A percentile compares a stretch with the other conserved stretches of the same genome.
Evolutionary conservation across 768 basidiomycete species (phyloP).

Genomic region (Termitomyces sp.): DNA sequence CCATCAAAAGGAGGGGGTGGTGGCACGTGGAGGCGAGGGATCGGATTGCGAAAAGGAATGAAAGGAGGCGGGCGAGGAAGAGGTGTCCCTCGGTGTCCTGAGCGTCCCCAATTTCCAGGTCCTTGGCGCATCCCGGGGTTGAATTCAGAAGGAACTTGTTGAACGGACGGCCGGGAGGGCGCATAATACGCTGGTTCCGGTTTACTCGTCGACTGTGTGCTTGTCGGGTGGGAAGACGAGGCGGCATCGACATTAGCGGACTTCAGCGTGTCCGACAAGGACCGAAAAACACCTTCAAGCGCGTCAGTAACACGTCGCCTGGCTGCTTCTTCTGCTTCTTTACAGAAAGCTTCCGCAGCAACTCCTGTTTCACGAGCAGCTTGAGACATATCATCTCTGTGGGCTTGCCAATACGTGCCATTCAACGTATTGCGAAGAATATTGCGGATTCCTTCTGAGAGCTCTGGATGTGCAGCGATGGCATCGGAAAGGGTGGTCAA

Average conservation of each 20-base stretch:
- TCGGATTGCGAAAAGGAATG: conserved; percentile 3
- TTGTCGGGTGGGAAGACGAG: too few relatives aligned
- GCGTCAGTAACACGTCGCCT: conserved; percentile 58
- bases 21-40: conserved; percentile 2
- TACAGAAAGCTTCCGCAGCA: conserved; percentile 39
- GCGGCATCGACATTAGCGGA: neutral
- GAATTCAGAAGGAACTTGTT: neutral
- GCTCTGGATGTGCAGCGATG: conserved; percentile 61
- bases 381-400: conserved; percentile 53
- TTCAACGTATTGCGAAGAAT: conserved; percentile 55
- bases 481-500: conserved; percentile 51
- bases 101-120: neutral
- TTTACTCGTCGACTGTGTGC: neutral
- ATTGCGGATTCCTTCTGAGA: conserved; percentile 61
- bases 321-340: conserved; percentile 58
- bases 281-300: conserved; percentile 50
- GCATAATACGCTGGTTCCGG: neutral
- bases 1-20: conserved; percentile 13
- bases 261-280: conserved; percentile 32
- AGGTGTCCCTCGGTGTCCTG: conserved; percentile 1
- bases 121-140: conserved; percentile 6
- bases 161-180: neutral
- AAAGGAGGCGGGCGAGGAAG: conserved; percentile 3
- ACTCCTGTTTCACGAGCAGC: conserved; percentile 44
- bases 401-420: conserved; percentile 65